Conservation (phyloP, 2,329 filamentous ascomycete genomes). For the Curvularia lunata region DNA sequence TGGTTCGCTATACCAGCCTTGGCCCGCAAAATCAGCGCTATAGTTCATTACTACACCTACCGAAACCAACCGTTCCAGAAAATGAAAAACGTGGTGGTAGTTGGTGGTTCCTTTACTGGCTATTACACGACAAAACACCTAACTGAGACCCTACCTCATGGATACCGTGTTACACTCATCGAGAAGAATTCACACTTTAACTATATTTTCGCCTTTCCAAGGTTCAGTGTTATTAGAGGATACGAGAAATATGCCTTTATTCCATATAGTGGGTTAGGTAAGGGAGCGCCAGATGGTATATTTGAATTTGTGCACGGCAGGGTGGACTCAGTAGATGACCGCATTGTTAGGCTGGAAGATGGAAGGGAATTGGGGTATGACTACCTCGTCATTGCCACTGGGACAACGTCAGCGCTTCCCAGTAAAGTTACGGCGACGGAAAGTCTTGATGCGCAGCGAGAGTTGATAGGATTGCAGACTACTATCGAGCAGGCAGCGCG, state of each 20-base stretch:
- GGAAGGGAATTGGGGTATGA: slow-evolving; percentile 60
- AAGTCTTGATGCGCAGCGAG: slow-evolving; percentile 53
- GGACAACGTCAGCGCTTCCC: slow-evolving; percentile 56
- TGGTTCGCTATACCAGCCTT: background rate
- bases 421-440: slow-evolving; percentile 55
- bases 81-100: background rate
- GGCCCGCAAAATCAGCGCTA: background rate
- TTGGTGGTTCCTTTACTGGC: background rate
- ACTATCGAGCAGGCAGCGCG: slow-evolving; percentile 56
- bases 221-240: slow-evolving; percentile 59
- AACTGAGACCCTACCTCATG: background rate
- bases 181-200: slow-evolving; percentile 68
- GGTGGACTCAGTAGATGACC: slow-evolving; percentile 42
- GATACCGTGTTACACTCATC: slow-evolving; percentile 62
- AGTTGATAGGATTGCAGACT: slow-evolving; percentile 58
- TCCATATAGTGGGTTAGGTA: slow-evolving; percentile 56
- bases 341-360: slow-evolving; percentile 51
- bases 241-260: slow-evolving; percentile 66
- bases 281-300: background rate
- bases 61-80: background rate
- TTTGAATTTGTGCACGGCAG: background rate
- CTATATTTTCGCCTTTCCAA: slow-evolving; percentile 66
- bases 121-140: background rate
- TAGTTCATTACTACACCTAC: background rate
- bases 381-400: slow-evolving; percentile 65